Evolutionary conservation across 2,329 filamentous ascomycete genomes (phyloP).

Genomic region (Trichophyton benhamiae): DNA sequence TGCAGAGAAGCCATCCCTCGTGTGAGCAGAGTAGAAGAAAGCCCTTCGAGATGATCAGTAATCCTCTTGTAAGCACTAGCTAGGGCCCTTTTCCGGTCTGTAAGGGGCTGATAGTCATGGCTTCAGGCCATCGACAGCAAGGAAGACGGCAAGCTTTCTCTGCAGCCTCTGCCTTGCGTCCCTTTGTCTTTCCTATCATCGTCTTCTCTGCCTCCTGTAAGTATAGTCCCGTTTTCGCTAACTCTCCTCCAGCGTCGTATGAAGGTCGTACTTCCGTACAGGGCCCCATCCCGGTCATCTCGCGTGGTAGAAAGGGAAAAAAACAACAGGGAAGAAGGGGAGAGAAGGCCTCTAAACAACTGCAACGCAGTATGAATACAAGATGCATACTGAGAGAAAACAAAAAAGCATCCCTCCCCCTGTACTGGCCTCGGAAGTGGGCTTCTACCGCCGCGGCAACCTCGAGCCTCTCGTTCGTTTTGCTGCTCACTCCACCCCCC

Average conservation of each 20-base stretch:
- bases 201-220: background rate
- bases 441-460: background rate
- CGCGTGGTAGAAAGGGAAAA: background rate
- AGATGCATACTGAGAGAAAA: background rate
- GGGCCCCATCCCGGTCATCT: background rate
- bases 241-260: background rate
- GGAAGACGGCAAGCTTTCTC: background rate
- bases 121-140: background rate
- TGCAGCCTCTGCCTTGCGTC: background rate
- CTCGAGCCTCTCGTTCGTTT: background rate
- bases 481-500: background rate
- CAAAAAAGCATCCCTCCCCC: too few relatives aligned
- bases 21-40: background rate
- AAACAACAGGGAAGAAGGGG: background rate
- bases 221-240: too few relatives aligned
- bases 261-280: background rate
- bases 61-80: background rate
- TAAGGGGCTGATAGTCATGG: too few relatives aligned
- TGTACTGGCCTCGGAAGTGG: background rate
- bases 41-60: background rate
- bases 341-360: background rate
- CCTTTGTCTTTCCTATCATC: background rate
- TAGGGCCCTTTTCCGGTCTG: background rate
- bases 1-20: too few relatives aligned
- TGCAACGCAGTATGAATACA: background rate